A percentile compares a stretch with the other conserved stretches of the same genome.
phyloP scores from a whole-genome alignment of 768 basidiomycete genomes.

The Lentinula boryana region DNA sequence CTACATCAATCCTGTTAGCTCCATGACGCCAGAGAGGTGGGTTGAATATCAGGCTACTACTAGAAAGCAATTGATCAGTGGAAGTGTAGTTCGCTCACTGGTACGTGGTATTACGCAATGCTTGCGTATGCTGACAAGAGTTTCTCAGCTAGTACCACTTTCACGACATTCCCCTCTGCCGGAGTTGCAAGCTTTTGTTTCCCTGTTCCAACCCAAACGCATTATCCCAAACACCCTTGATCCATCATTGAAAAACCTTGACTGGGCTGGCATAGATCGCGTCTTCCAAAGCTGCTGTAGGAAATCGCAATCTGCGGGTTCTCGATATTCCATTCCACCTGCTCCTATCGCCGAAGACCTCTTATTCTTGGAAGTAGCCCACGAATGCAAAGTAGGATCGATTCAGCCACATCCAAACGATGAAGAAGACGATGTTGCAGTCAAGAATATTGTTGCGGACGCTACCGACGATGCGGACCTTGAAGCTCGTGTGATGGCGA shows the following conservation, averaged over 20 bases:
- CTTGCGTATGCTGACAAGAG: neutral
- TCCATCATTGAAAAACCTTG: constrained; percentile 45
- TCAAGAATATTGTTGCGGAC: constrained; percentile 55
- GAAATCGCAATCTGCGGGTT: constrained; percentile 1
- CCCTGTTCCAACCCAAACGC: constrained; percentile 70
- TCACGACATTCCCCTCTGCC: constrained; percentile 85
- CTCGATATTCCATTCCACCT: neutral
- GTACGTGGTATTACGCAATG: constrained; percentile 33
- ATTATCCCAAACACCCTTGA: constrained; percentile 77
- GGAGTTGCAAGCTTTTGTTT: constrained; percentile 77
- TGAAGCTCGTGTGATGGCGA: constrained; percentile 4
- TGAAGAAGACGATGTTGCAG: constrained; percentile 39
- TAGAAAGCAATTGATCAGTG: constrained; percentile 26
- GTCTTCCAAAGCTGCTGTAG: constrained; percentile 52
- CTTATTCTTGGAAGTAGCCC: neutral
- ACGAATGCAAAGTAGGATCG: constrained; percentile 4
- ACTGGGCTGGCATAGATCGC: constrained; percentile 66
- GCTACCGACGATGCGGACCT: neutral
- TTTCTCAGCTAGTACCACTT: constrained; percentile 67
- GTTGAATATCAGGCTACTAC: constrained; percentile 35
- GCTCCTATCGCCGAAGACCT: constrained; percentile 1
- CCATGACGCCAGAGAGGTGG: constrained; percentile 55
- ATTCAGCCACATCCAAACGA: constrained; percentile 10
- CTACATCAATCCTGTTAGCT: constrained; percentile 78
- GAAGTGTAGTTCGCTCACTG: constrained; percentile 49